Percentiles rank a stretch among this genome's conserved stretches.
phyloP scores from a whole-genome alignment of 768 basidiomycete genomes.

The Trametes villosa region DNA sequence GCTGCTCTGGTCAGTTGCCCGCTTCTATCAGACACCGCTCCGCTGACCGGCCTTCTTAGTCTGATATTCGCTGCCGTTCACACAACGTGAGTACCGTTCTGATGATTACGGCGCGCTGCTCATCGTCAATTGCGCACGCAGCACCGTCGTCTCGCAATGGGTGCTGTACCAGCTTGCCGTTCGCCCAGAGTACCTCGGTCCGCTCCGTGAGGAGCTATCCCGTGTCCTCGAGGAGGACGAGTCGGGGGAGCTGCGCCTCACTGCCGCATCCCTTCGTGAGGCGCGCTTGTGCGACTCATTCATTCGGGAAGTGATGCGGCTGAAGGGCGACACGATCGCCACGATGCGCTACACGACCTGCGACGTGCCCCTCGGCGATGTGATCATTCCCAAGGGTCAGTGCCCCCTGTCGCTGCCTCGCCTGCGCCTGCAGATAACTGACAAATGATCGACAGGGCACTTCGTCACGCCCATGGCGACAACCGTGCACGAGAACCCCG shows the following conservation, averaged over 20 bases:
- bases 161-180: constrained; percentile 37
- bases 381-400: constrained; percentile 38
- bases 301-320: constrained; percentile 42
- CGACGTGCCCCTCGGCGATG: constrained; percentile 32
- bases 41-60: constrained; percentile 21
- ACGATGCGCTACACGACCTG: constrained; percentile 34
- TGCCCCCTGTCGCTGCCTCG: background rate
- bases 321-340: constrained; percentile 41
- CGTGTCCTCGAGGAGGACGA: constrained; percentile 30
- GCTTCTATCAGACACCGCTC: background rate
- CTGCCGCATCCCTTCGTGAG: constrained; percentile 35
- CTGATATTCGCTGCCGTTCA: constrained; percentile 43
- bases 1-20: constrained; percentile 31
- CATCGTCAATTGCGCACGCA: constrained; percentile 9
- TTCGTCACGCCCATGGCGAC: constrained; percentile 38
- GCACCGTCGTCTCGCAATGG: constrained; percentile 40
- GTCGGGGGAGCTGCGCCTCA: constrained; percentile 29
- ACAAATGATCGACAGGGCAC: constrained; percentile 22
- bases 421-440: background rate
- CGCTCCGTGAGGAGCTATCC: constrained; percentile 35
- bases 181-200: constrained; percentile 35
- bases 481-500: constrained; percentile 33
- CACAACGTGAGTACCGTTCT: constrained; percentile 34
- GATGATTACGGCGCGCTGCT: background rate
- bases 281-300: constrained; percentile 38